phyloP scores from a whole-genome alignment of 1,284 basidiomycete species.

The Porodaedalea pini region DNA sequence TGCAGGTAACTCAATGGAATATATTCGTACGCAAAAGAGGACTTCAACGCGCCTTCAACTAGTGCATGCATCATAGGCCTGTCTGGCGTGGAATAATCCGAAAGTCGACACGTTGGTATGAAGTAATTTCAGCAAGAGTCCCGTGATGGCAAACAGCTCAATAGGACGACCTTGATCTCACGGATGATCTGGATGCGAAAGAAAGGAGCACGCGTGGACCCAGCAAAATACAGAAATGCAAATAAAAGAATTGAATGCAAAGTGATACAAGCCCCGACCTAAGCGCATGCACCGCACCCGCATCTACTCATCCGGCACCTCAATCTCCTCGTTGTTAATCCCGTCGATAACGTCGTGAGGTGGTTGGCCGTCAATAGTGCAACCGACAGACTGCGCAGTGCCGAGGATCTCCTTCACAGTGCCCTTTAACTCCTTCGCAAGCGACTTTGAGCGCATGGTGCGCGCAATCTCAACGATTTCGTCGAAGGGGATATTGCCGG shows the following conservation, averaged over 20 bases:
- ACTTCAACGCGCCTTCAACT: too few relatives aligned
- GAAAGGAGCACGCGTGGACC: not conserved
- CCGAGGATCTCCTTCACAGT: constrained; percentile 94
- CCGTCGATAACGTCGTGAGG: constrained; percentile 96
- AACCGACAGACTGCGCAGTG: constrained; percentile 92
- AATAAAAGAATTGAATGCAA: constrained; percentile 14
- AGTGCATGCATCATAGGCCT: too few relatives aligned
- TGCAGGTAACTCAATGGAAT: too few relatives aligned
- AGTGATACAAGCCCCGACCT: constrained; percentile 10
- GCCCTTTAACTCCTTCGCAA: constrained; percentile 88
- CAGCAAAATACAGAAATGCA: constrained; percentile 7
- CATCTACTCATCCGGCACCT: constrained; percentile 89
- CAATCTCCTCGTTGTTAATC: constrained; percentile 94
- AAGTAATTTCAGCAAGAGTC: too few relatives aligned
- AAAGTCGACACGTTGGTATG: too few relatives aligned
- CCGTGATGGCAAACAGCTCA: too few relatives aligned
- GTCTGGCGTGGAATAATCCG: too few relatives aligned
- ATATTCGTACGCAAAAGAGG: too few relatives aligned
- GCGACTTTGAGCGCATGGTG: constrained; percentile 94
- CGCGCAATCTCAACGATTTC: constrained; percentile 95
- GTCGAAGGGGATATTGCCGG: constrained; percentile 92
- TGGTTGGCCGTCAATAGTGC: constrained; percentile 92
- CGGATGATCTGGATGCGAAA: too few relatives aligned
- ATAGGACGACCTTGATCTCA: too few relatives aligned
- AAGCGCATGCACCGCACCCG: not conserved